A percentile compares a stretch with the other conserved stretches of the same genome.
Evolutionary conservation across 116 monocot genomes (phyloP).

Genomic region (Iris pallida): DNA sequence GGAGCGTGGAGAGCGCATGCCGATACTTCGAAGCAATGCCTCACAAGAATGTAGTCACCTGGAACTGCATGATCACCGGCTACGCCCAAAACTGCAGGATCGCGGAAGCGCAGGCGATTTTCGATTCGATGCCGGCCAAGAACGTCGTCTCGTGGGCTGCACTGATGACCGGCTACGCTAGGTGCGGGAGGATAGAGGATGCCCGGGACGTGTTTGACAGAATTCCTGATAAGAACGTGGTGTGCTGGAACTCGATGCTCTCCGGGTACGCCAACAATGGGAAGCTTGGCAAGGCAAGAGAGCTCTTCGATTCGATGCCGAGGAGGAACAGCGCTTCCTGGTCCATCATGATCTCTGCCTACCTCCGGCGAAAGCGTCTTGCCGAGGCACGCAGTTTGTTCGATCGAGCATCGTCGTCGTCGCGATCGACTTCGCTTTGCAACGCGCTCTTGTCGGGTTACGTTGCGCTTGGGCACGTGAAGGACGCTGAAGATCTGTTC

Average conservation of each 20-base stretch:
- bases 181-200: conserved; percentile 32
- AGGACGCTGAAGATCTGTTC: conserved; percentile 32
- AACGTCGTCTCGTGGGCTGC: conserved; percentile 43
- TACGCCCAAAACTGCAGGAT: conserved; percentile 25
- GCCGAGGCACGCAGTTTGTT: conserved; percentile 37
- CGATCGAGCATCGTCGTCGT: conserved; percentile 10
- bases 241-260: conserved; percentile 73
- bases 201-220: conserved; percentile 39
- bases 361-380: conserved; percentile 31
- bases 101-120: conserved; percentile 24
- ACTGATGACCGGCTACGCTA: conserved; percentile 42
- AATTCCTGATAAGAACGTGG: conserved; percentile 54
- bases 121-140: conserved; percentile 37
- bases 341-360: conserved; percentile 50
- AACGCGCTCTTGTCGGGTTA: conserved; percentile 38
- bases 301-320: conserved; percentile 59
- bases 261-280: conserved; percentile 40
- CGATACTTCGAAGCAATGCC: conserved; percentile 55
- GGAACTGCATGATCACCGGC: conserved; percentile 73
- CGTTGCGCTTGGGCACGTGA: conserved; percentile 21
- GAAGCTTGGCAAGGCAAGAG: conserved; percentile 29
- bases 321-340: conserved; percentile 41
- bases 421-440: conserved; percentile 17
- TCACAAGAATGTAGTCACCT: conserved; percentile 44
- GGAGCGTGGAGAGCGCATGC: conserved; percentile 36